These are phyloP conservation scores for Apiotrichum gracile DNA, from an alignment of 1,284 basidiomycete genomes.

Conservation along the genomic window DNA sequence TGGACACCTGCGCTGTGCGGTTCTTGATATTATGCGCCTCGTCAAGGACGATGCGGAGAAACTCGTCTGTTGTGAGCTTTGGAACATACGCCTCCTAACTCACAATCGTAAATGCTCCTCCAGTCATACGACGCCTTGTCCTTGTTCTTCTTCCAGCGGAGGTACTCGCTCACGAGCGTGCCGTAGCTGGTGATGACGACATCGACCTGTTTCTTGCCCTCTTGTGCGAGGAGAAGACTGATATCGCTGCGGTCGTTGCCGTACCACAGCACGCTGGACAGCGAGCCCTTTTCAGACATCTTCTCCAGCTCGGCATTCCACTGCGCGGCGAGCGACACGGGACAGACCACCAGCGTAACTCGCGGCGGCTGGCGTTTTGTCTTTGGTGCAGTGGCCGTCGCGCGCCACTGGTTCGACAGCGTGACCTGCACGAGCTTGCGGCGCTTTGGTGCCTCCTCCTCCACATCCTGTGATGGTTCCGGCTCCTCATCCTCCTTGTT, in stretches of 20 bases:
- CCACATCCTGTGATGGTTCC: constrained; percentile 1
- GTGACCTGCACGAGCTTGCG: constrained; percentile 46
- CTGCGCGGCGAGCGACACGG: constrained; percentile 82
- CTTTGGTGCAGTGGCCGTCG: constrained; percentile 29
- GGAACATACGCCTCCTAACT: constrained; percentile 24
- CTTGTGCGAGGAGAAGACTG: constrained; percentile 57
- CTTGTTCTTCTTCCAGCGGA: constrained; percentile 53
- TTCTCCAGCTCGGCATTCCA: constrained; percentile 81
- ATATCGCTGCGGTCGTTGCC: constrained; percentile 74
- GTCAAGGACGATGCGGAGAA: constrained; percentile 52
- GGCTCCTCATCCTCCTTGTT: constrained; percentile 51
- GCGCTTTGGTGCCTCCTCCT: constrained; percentile 24
- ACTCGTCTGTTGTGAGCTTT: constrained; percentile 30
- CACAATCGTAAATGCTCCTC: constrained; percentile 62
- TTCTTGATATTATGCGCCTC: constrained; percentile 97
- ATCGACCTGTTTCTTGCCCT: constrained; percentile 54
- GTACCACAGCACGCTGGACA: constrained; percentile 70
- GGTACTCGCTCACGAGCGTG: constrained; percentile 74
- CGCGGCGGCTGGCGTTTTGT: constrained; percentile 27
- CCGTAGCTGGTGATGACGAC: constrained; percentile 89
- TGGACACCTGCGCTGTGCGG: constrained; percentile 79
- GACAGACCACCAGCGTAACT: constrained; percentile 86
- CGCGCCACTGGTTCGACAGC: constrained; percentile 44
- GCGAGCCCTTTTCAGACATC: constrained; percentile 59
- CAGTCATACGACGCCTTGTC: constrained; percentile 53